A percentile compares a stretch with the other conserved stretches of the same genome.
Evolutionary conservation across 768 basidiomycete species (phyloP).

Genomic region (Boletus rex-veris): DNA sequence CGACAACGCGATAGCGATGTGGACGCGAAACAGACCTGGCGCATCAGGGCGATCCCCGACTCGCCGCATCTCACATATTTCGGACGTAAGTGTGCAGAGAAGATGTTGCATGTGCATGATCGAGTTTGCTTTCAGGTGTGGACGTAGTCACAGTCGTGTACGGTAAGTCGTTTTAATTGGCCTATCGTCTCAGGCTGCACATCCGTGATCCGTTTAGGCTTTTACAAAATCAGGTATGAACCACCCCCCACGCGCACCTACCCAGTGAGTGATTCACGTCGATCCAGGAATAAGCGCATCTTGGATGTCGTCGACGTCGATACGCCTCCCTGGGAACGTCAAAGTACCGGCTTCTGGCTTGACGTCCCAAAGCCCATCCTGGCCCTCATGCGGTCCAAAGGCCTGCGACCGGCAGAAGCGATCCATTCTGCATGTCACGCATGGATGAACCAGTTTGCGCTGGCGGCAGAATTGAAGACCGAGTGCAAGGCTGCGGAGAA

Average conservation of each 20-base stretch:
- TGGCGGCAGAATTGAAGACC: slow-evolving; percentile 67
- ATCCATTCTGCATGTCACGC: slow-evolving; percentile 88
- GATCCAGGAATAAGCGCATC: slow-evolving; percentile 52
- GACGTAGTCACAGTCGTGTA: slow-evolving; percentile 68
- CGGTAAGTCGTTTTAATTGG: slow-evolving; percentile 42
- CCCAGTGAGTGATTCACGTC: not conserved
- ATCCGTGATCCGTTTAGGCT: slow-evolving; percentile 45
- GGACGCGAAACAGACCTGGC: slow-evolving; percentile 71
- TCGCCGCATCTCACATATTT: slow-evolving; percentile 61
- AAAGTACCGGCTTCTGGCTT: slow-evolving; percentile 76
- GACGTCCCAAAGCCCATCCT: slow-evolving; percentile 61
- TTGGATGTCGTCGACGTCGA: slow-evolving; percentile 77
- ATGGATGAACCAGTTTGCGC: slow-evolving; percentile 69
- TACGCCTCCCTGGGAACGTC: slow-evolving; percentile 71
- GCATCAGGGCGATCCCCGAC: slow-evolving; percentile 61
- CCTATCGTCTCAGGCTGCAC: not conserved
- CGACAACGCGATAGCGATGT: slow-evolving; percentile 50
- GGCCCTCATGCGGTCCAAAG: slow-evolving; percentile 48
- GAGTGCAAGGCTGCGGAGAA: slow-evolving; percentile 83
- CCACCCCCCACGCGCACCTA: not conserved
- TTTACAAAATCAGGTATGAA: slow-evolving; percentile 70
- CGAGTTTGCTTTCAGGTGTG: slow-evolving; percentile 41
- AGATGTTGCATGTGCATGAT: not conserved
- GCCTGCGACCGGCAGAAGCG: slow-evolving; percentile 67
- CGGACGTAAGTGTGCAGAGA: slow-evolving; percentile 51